These are phyloP conservation scores for Plasmodium ovale DNA, from an alignment of 169 alveolate species.

Conservation along the genomic window DNA sequence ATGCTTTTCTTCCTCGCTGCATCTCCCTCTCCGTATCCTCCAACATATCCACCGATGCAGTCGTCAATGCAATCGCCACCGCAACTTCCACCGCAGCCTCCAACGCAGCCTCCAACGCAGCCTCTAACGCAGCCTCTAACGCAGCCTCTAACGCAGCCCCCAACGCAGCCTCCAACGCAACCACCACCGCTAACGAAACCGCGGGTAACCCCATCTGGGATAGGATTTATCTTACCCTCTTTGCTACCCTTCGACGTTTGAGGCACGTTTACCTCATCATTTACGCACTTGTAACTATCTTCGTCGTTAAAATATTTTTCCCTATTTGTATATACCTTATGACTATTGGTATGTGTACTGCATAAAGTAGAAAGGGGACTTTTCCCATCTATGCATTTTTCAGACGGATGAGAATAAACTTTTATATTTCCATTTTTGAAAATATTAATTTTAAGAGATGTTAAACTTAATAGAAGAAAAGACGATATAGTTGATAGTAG, in stretches of 20 bases:
- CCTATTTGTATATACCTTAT: not conserved
- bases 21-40: not conserved
- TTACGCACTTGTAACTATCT: not conserved
- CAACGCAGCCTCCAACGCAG: too few relatives aligned
- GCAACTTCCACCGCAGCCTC: too few relatives aligned
- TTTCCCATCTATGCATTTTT: not conserved
- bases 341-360: not conserved
- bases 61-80: not conserved
- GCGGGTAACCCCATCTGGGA: too few relatives aligned
- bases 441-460: conserved; percentile 36
- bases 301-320: not conserved
- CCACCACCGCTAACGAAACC: too few relatives aligned
- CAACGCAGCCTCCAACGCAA: too few relatives aligned
- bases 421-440: conserved; percentile 53
- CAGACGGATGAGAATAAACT: conserved; percentile 7
- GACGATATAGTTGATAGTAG: conserved; percentile 54
- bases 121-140: too few relatives aligned
- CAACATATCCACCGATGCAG: not conserved
- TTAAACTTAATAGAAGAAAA: conserved; percentile 25
- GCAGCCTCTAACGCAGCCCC: too few relatives aligned
- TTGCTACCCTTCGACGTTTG: too few relatives aligned
- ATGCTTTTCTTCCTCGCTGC: not conserved
- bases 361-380: not conserved
- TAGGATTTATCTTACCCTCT: too few relatives aligned
- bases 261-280: too few relatives aligned